These are phyloP conservation scores for Xylaria curta DNA, from an alignment of 495 filamentous ascomycete genomes.

Conservation along the genomic window DNA sequence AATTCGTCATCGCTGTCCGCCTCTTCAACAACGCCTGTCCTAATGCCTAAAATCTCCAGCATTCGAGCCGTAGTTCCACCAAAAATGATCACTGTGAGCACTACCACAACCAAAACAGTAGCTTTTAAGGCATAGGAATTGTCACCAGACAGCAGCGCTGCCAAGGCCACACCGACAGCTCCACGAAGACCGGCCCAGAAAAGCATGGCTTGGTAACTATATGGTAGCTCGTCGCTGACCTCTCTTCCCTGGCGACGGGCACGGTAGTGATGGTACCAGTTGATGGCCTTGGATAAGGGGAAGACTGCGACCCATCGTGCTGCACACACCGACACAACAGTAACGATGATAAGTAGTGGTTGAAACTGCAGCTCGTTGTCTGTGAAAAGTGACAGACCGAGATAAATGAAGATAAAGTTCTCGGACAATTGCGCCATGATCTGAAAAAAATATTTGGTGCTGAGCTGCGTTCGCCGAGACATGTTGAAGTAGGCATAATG, in stretches of 20 bases:
- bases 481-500: constrained; percentile 99
- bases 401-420: constrained; percentile 99
- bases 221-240: constrained; percentile 87
- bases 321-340: constrained; percentile 87
- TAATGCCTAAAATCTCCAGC: constrained; percentile 93
- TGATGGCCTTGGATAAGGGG: constrained; percentile 86
- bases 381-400: constrained; percentile 92
- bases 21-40: constrained; percentile 95
- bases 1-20: constrained; percentile 98
- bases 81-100: constrained; percentile 97
- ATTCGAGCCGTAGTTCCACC: constrained; percentile 98
- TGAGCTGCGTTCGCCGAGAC: constrained; percentile 95
- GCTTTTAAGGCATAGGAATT: constrained; percentile 82
- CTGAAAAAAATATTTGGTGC: constrained; percentile 97
- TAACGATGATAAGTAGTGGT: constrained; percentile 92
- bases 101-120: constrained; percentile 94
- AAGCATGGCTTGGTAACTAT: constrained; percentile 93
- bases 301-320: constrained; percentile 94
- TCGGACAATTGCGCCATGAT: constrained; percentile 93
- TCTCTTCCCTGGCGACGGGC: constrained; percentile 79
- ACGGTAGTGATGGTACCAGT: constrained; percentile 92
- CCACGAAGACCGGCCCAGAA: constrained; percentile 98
- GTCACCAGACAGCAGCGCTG: constrained; percentile 81
- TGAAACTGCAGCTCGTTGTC: constrained; percentile 87
- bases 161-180: constrained; percentile 93